Conservation (phyloP, 768 basidiomycete genomes). For the Hortiboletus campestris region DNA sequence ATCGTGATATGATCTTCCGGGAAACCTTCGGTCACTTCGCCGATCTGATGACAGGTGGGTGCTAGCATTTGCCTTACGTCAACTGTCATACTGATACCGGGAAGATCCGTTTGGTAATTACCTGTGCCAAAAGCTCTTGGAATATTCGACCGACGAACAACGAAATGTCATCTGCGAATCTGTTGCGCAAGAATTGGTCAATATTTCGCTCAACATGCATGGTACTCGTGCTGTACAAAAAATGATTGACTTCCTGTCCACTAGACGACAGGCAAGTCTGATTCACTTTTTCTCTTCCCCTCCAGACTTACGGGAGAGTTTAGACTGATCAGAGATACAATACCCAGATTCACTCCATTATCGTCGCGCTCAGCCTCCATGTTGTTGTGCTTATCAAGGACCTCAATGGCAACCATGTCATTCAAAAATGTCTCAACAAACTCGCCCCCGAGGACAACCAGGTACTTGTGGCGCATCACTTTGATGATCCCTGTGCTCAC, state of each 20-base stretch:
- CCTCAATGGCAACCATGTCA: slow-evolving; percentile 95
- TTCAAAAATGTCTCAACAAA: slow-evolving; percentile 99
- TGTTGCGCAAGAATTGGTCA: slow-evolving; percentile 95
- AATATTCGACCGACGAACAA: slow-evolving; percentile 97
- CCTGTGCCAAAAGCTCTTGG: slow-evolving; percentile 95
- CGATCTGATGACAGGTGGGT: slow-evolving; percentile 92
- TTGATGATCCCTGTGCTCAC: neutral
- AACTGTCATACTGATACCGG: neutral
- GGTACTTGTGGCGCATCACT: slow-evolving; percentile 39
- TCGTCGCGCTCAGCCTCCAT: slow-evolving; percentile 93
- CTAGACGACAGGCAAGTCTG: slow-evolving; percentile 81
- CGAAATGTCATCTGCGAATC: slow-evolving; percentile 96
- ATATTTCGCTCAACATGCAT: slow-evolving; percentile 99
- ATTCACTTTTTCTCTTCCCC: slow-evolving; percentile 35
- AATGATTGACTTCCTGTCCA: slow-evolving; percentile 99
- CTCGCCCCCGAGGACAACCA: slow-evolving; percentile 98
- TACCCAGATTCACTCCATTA: slow-evolving; percentile 94
- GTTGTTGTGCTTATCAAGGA: slow-evolving; percentile 99
- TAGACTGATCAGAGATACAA: slow-evolving; percentile 84
- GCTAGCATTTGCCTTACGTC: slow-evolving; percentile 1
- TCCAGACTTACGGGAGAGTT: slow-evolving; percentile 51
- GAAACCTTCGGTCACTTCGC: slow-evolving; percentile 98
- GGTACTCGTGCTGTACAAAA: slow-evolving; percentile 99
- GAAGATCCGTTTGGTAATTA: slow-evolving; percentile 99
- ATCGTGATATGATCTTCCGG: slow-evolving; percentile 98